Base-by-base conservation (phyloP, 164 flowering plant species). In the Magnolia sinica region DNA sequence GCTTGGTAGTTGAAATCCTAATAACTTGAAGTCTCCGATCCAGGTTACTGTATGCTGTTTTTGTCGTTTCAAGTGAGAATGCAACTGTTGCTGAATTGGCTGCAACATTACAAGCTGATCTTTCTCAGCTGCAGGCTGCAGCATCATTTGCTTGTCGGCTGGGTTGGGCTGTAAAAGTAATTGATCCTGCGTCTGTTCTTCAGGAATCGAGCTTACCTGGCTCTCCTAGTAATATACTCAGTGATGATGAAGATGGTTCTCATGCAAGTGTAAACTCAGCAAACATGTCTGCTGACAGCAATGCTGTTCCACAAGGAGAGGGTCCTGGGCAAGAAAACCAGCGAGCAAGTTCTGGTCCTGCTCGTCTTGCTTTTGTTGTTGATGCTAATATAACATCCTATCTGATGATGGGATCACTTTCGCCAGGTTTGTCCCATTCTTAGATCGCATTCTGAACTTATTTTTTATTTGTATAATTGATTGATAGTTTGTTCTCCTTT, bases 321-420 rank as follows among this genome's bases (percentile, higher is more conserved):
- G 70, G 73, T 81, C 78, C 78, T 1, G 89, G 87, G 77, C 59
- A 82, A 68, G 97, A 90, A 77, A 83, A 77, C 72, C 58, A 73
- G 72, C 81, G 82, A 37, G 74, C 84, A 64, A 72, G 80, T 77
- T 82, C 92, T 83, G 88, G 87, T 50, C 79, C 84, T 77, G 81
- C 86, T 74, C 92, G 97, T 76, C 92, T 92, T 83, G 98, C 99
- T 80, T 96, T 94, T 84, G 84, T 96, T 72, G 99, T 96, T 78
- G 98, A 94, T 90, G 99, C 99, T 77, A 94, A 92, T 85, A 96
- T 94, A 84, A 94, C 98, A 77, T 96, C 99, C 19, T 96, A 94
- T 87, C 95, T 96, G 71, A 96, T 96, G 99, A 96, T 96, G 99
- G 99, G 99, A 8, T 96, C 99, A 81, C 94, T 96, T 86, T 96